Evolutionary conservation across 495 filamentous ascomycete genomes (phyloP), one percentile per base, ranked within the genome.

Genomic region (Penicillium lagena): DNA sequence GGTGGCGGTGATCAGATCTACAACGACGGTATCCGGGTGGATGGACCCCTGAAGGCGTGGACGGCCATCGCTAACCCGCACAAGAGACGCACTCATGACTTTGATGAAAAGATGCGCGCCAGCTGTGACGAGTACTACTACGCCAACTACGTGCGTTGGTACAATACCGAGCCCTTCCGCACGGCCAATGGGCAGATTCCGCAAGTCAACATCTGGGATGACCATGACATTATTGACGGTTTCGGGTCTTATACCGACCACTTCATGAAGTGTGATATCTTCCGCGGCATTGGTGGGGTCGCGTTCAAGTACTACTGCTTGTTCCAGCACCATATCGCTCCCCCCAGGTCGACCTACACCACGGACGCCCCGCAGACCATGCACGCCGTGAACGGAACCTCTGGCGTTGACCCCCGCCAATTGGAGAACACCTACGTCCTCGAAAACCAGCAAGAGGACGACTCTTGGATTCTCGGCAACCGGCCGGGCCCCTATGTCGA

Each of bases 1-100:
- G 91, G 91, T 27, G 91, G 91, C 33, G 91, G 90, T 43, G 91
- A 96, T 54, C 91, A 96, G 65, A 90, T 96, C 58, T 97, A 96
- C 65, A 91, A 93, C 59, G 91, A 96, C 51, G 82, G 86, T 7
- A 83, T 97, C 43, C 79, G 91, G 40, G 87, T 94, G 0, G 70
- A 79, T 34, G 89, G 89, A 0, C 90, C 90, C 0, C 69, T 97
- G 40, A 77, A 76, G 45, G 53, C 68, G 7, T 97, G 91, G 91
- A 89, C 89, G 1, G 70, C 79, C 37, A 94, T 95, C 47, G 47
- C 49, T 5, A 96, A 90, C 61, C 90, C 90, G 9, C 79, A 83
- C 59, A 93, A 90, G 66, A 76, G 90, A 49, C 81, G 82, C 42
- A 77, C 83, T 0, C 89, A 80, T 49, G 77, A 82, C 8, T 96